Base-by-base conservation (phyloP, 305 asterid genomes). In the Striga hermonthica region DNA sequence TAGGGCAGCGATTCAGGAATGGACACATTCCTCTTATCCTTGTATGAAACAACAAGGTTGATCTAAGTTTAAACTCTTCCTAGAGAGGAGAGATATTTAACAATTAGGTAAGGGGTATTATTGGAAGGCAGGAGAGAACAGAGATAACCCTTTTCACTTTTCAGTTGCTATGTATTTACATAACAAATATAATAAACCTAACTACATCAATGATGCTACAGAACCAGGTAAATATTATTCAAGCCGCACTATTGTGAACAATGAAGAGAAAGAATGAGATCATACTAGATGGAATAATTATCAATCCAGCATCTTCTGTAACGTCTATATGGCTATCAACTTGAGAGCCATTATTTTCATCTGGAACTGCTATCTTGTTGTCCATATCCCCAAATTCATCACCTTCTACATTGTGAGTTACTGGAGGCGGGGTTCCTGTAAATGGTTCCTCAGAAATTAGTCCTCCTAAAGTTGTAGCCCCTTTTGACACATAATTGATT, bases 211-310 rank as follows among this genome's bases (percentile, higher is more conserved):
- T 50, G 38, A 40, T 15, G 39, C 60, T n/a, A 63, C 6, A 15
- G 10, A 39, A 9, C 54, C 37, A 57, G 72, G 54, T 58, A 45
- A 35, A 3, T 38, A 41, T 43, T 12, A 70, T 60, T 57, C 50
- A 50, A 9, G 66, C 6, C 1, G 36, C 62, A 64, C 65, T 37
- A 57, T 22, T 22, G 67, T 45, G 37, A 75, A 56, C 53, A 53
- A 39, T 22, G 41, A 64, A 75, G 75, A 65, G 59, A 39, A 70
- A 66, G 70, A 55, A 64, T 55, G 81, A 72, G 67, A 69, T 15
- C 81, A 16, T 87, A 92, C 98, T 79, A 71, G 67, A 61, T 44
- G 97, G 99, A 67, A 90, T 87, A 37, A 84, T 76, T 48, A 90
- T 81, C 80, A 81, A 82, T 67, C 99, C 97, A 65, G 83, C 81